Base-by-base conservation (phyloP, 805 yeast genomes). In the Sungouiozyma intestinalis region DNA sequence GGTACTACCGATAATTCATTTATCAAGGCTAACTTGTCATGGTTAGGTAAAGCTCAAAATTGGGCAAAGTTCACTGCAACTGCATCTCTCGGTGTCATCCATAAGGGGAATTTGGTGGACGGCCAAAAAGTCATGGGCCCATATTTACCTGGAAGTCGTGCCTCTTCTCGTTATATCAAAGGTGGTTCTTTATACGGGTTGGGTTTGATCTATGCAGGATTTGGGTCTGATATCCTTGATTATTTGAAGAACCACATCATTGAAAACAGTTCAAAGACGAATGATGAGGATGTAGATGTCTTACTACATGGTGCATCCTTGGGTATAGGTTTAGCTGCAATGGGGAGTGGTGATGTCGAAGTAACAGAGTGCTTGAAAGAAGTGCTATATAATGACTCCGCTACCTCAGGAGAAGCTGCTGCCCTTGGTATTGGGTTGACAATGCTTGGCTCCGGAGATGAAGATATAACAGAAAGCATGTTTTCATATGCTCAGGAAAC, bases 21-120 rank as follows among this genome's bases (percentile, higher is more conserved):
- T 57, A 83, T 90, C 65, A 75, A 95, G 60, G 75, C 81, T 36
- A 92, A 92, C 58, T 70, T 87, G 55, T 96, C 90, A 55, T 92
- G 97, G 97, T 71, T 92, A 51, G 94, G 94, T 36, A 85, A 87
- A 65, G 97, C 98, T n/a, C 81, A 90, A 38, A 87, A 90, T 64
- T 92, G 98, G 98, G 87, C 97, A 4, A 92, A 90, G 60, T 92
- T 92, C 62, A 79, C 95, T 0, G 97, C 97, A 2, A 90, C 97
- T 13, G 97, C 97, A 7, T 97, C 97, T 13, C 69, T 92, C 47
- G 98, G 98, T 59, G 97, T 90, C 24, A 88, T 92, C 51, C 97
- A 92, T 62, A 84, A 82, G 57, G 97, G 98, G 41, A 90, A 90
- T 62, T 71, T 92, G 44, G 76, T 94, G 0, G 95, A 87, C 59